Percentiles rank a stretch among this genome's conserved stretches.
Evolutionary conservation across 768 basidiomycete species (phyloP).

Genomic region (Suillus decipiens): DNA sequence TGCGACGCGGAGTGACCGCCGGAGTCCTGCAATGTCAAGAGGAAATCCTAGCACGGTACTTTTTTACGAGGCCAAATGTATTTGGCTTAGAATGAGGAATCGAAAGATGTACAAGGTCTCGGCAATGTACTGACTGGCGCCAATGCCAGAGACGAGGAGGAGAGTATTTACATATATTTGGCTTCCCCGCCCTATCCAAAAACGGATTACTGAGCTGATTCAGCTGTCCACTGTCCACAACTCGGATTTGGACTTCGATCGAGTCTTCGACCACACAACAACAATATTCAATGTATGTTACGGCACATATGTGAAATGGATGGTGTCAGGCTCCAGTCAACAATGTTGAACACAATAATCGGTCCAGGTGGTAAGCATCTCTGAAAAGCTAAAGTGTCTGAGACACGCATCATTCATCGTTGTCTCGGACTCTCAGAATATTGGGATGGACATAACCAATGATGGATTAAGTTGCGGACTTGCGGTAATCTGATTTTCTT

Average conservation of each 20-base stretch:
- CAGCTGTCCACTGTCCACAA: too few species aligned
- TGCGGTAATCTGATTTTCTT: neutral
- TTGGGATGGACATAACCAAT: neutral
- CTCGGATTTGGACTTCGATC: too few species aligned
- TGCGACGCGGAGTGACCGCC: neutral
- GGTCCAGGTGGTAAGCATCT: neutral
- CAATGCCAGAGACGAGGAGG: conserved; percentile 8
- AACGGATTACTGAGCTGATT: neutral
- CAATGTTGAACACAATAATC: neutral
- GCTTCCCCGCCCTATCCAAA: neutral
- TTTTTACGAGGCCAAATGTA: neutral
- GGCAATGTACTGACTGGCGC: conserved; percentile 1
- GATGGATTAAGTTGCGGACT: neutral
- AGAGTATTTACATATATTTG: conserved; percentile 4
- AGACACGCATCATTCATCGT: neutral
- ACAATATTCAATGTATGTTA: neutral
- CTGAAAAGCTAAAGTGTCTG: too few species aligned
- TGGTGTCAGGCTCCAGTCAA: neutral
- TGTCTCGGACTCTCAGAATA: neutral
- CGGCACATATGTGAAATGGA: neutral
- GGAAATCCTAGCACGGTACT: neutral
- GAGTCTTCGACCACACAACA: neutral
- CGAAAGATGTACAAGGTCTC: neutral
- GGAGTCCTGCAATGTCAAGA: neutral
- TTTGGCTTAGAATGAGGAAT: neutral